Conservation (phyloP, 768 basidiomycete species). For the Suillus placidus region DNA sequence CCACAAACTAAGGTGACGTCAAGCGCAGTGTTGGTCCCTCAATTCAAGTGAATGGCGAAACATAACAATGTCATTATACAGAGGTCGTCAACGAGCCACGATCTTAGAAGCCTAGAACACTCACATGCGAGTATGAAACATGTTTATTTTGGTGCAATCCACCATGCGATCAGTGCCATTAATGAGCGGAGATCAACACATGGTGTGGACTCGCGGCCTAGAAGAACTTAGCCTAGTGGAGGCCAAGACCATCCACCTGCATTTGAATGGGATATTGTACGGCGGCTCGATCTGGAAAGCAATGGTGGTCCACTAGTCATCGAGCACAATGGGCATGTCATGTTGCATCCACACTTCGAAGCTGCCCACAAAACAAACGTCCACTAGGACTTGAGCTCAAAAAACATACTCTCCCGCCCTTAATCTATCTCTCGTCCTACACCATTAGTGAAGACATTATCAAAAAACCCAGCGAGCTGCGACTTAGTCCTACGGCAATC, state of each 20-base stretch:
- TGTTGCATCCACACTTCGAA: not conserved
- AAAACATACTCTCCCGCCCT: no score
- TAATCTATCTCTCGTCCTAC: not conserved
- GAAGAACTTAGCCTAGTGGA: not conserved
- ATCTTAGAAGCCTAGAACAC: not conserved
- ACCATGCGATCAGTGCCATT: not conserved
- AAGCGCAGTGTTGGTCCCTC: no score
- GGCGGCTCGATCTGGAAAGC: not conserved
- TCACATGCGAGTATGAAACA: not conserved
- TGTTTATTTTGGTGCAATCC: not conserved
- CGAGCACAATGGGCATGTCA: not conserved
- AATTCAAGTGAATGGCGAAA: no score
- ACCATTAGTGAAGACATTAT: not conserved
- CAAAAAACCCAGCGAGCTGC: not conserved
- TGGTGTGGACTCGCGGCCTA: not conserved
- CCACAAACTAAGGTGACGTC: no score
- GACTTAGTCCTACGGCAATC: not conserved
- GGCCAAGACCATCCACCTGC: not conserved
- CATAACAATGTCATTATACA: no score
- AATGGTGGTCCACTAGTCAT: not conserved
- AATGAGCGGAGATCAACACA: not conserved
- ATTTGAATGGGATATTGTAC: not conserved
- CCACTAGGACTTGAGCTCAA: not conserved
- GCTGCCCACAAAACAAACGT: not conserved
- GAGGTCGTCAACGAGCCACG: not conserved